Evolutionary conservation across 306 rosid genomes (phyloP).

Genomic region (Begonia fuchsioides): DNA sequence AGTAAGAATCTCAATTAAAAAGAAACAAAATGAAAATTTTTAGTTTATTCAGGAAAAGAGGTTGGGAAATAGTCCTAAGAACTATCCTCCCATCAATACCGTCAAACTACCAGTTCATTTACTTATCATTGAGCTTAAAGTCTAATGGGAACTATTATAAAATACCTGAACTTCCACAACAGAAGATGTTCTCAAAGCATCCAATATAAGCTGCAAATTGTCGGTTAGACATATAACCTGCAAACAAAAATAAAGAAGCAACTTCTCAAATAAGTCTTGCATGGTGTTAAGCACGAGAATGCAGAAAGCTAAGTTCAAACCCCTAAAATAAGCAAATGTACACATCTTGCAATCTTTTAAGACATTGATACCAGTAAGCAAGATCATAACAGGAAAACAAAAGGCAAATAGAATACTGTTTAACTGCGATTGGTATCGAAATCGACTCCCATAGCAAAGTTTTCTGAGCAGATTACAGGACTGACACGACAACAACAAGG

Average conservation of each 20-base stretch:
- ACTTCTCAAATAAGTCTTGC: no score
- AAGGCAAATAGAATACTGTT: no score
- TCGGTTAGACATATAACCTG: not conserved
- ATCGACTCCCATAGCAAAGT: no score
- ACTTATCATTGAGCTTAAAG: not conserved
- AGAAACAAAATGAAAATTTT: not conserved
- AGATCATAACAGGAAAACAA: no score
- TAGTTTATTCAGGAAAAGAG: not conserved
- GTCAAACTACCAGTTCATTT: not conserved
- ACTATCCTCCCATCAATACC: not conserved
- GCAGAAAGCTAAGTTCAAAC: no score
- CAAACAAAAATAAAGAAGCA: not conserved
- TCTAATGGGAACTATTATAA: not conserved
- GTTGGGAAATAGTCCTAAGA: not conserved
- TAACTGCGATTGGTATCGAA: no score
- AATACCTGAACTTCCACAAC: slow-evolving; percentile 1
- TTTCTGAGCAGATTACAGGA: no score
- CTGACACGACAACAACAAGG: no score
- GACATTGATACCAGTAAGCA: no score
- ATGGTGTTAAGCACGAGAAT: no score
- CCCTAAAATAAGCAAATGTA: no score
- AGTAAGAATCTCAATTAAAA: not conserved
- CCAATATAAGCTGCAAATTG: not conserved
- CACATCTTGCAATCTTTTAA: no score
- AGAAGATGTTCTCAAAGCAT: not conserved